phyloP scores from a whole-genome alignment of 139 green algal species.

The Helicosporidium sp. region DNA sequence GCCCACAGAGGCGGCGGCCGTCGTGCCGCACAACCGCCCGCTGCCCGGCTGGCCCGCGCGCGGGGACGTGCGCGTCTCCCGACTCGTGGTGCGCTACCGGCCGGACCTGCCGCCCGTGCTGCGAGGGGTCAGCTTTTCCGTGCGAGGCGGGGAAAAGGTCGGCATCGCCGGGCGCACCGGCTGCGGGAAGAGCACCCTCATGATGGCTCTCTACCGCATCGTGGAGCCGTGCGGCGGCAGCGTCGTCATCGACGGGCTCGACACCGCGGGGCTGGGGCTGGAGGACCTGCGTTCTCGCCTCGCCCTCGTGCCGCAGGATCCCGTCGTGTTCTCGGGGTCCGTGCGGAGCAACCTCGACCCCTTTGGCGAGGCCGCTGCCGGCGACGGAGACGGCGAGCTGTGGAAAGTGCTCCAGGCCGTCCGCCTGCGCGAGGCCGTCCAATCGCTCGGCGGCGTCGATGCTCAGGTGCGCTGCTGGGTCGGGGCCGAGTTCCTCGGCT shows the following conservation, averaged over 20 bases:
- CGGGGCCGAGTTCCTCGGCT: too few species aligned
- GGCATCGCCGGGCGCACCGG: conserved; percentile 33
- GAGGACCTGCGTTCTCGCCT: conserved; percentile 36
- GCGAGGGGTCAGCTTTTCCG: conserved; percentile 44
- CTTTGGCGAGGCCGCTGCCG: conserved; percentile 48
- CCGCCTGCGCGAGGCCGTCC: too few species aligned
- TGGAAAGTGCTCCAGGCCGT: conserved; percentile 31
- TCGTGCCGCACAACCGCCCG: conserved; percentile 9
- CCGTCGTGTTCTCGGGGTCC: conserved; percentile 78
- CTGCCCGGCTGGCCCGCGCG: conserved; percentile 27
- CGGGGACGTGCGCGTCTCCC: conserved; percentile 28
- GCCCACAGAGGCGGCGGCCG: conserved; percentile 12
- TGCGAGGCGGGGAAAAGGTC: conserved; percentile 15
- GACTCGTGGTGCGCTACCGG: conserved; percentile 61
- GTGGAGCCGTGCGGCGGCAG: conserved; percentile 47
- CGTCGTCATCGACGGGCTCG: conserved; percentile 71
- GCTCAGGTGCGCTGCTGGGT: too few species aligned
- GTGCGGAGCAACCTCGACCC: conserved; percentile 84
- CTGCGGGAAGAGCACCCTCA: conserved; percentile 37
- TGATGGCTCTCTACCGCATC: conserved; percentile 41
- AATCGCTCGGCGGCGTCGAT: too few species aligned
- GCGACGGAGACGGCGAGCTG: conserved; percentile 11
- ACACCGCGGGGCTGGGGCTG: conserved; percentile 54
- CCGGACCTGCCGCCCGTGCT: conserved; percentile 65
- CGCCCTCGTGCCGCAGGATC: conserved; percentile 63